Evolutionary conservation across 257 asterid genomes (phyloP).

Genomic region (Gentiana macrophylla): DNA sequence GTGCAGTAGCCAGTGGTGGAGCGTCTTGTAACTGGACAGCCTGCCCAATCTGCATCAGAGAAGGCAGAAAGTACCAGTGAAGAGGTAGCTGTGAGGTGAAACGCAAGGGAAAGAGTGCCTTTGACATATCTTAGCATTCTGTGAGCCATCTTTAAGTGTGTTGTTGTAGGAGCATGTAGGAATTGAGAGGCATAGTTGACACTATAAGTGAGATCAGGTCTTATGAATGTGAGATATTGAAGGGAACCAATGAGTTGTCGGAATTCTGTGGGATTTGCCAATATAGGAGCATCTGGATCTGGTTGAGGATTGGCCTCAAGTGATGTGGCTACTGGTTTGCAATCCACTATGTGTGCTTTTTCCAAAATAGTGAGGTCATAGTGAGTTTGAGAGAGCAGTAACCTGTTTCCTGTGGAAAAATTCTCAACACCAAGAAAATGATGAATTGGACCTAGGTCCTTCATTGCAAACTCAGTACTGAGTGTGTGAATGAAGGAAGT

Average conservation of each 20-base stretch:
- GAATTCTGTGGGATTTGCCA: background rate
- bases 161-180: no score
- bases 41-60: no score
- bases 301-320: background rate
- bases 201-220: no score
- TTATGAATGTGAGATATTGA: no score
- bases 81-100: no score
- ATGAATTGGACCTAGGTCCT: background rate
- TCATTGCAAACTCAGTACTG: background rate
- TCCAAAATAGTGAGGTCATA: background rate
- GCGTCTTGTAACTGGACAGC: no score
- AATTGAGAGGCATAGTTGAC: no score
- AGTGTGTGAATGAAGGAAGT: background rate
- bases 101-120: no score
- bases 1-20: no score
- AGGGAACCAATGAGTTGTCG: background rate
- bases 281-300: background rate
- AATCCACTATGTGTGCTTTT: background rate
- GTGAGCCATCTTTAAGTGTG: no score
- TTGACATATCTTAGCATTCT: no score
- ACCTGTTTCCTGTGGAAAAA: background rate
- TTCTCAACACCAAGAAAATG: background rate
- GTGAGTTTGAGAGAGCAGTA: background rate
- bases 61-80: no score
- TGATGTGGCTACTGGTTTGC: background rate